A percentile compares a stretch with the other conserved stretches of the same genome.
These are phyloP conservation scores for Talaromyces funiculosus DNA, from an alignment of 2,329 filamentous ascomycete genomes.

Conservation along the genomic window DNA sequence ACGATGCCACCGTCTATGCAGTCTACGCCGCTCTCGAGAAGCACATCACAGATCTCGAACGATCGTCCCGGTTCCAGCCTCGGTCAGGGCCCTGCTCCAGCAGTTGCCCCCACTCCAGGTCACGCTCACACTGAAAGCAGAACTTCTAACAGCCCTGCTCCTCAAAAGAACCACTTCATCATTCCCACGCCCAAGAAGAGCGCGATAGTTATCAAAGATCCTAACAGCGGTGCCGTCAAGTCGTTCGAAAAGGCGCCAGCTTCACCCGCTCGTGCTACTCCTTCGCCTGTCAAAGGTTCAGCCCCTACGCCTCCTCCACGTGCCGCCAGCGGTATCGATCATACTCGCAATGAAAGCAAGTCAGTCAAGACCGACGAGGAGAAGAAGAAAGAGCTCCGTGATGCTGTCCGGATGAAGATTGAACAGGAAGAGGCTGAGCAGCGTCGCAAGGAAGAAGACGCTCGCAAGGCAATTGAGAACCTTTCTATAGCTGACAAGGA, in stretches of 20 bases:
- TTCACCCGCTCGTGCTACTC: slow-evolving; percentile 49
- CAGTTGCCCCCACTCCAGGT: slow-evolving; percentile 46
- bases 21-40: slow-evolving; percentile 71
- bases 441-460: slow-evolving; percentile 46
- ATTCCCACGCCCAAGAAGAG: slow-evolving; percentile 62
- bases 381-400: slow-evolving; percentile 69
- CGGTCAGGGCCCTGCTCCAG: slow-evolving; percentile 50
- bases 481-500: slow-evolving; percentile 28
- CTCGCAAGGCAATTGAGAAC: slow-evolving; percentile 29
- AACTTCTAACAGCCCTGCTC: slow-evolving; percentile 52
- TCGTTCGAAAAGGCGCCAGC: slow-evolving; percentile 64
- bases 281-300: slow-evolving; percentile 55
- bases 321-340: slow-evolving; percentile 51
- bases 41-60: slow-evolving; percentile 69
- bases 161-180: slow-evolving; percentile 58
- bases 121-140: slow-evolving; percentile 50
- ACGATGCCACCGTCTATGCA: slow-evolving; percentile 47
- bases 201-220: slow-evolving; percentile 78
- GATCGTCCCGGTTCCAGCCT: slow-evolving; percentile 59
- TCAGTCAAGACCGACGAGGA: slow-evolving; percentile 70
- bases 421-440: slow-evolving; percentile 53
- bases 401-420: slow-evolving; percentile 46
- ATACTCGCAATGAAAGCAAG: slow-evolving; percentile 61
- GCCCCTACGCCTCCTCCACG: slow-evolving; percentile 78
- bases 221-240: slow-evolving; percentile 70